These are phyloP conservation scores for Tylopilus sp. DNA, from an alignment of 768 basidiomycete genomes.

Conservation along the genomic window DNA sequence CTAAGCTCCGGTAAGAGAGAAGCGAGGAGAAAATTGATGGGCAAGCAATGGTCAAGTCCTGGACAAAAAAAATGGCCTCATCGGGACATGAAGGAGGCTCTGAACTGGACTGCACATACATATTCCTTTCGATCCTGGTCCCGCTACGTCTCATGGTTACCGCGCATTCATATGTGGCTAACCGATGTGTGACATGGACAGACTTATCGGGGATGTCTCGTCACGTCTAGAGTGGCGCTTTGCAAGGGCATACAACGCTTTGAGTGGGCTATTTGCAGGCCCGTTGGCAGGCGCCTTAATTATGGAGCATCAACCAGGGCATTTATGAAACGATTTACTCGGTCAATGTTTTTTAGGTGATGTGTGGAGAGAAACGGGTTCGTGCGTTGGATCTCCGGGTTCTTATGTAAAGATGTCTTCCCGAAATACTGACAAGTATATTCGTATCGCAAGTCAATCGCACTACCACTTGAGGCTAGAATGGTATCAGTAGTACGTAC, in stretches of 20 bases:
- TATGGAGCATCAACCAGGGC: too few species aligned
- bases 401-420: too few species aligned
- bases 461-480: too few species aligned
- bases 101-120: conserved; percentile 43
- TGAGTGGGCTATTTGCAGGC: conserved; percentile 39
- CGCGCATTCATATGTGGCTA: not conserved
- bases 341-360: too few species aligned
- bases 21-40: conserved; percentile 23
- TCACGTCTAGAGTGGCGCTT: conserved; percentile 76
- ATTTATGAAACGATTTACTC: too few species aligned
- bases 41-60: conserved; percentile 44
- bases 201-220: conserved; percentile 81
- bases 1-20: conserved; percentile 44
- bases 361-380: too few species aligned
- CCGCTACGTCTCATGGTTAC: conserved; percentile 25
- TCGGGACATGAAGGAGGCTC: conserved; percentile 62
- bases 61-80: conserved; percentile 74
- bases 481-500: too few species aligned
- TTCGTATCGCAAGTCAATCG: too few species aligned
- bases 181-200: conserved; percentile 29
- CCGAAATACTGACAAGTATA: too few species aligned
- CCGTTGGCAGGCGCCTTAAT: conserved; percentile 77
- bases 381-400: too few species aligned
- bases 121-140: not conserved
- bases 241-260: conserved; percentile 38